These are phyloP conservation scores for Venturia asperata DNA, from an alignment of 2,329 filamentous ascomycete genomes.

Conservation along the genomic window DNA sequence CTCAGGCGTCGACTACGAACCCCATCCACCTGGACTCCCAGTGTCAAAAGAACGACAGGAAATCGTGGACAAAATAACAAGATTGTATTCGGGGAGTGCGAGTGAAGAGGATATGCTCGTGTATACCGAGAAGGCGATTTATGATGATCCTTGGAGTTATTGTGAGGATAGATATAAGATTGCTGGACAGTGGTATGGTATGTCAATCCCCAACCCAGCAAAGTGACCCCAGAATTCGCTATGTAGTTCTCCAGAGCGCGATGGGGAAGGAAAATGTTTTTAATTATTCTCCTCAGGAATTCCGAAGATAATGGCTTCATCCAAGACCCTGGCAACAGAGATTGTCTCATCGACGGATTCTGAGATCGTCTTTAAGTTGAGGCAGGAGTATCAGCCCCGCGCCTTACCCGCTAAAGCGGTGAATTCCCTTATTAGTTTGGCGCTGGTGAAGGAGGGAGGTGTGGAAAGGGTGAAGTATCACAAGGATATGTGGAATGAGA, in stretches of 20 bases:
- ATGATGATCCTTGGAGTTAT: slow-evolving; percentile 45
- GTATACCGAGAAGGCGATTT: slow-evolving; percentile 40
- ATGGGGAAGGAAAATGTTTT: too few relatives aligned
- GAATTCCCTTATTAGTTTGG: slow-evolving; percentile 37
- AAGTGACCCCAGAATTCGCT: too few relatives aligned
- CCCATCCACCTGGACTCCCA: slow-evolving; percentile 29
- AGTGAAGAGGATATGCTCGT: slow-evolving; percentile 44
- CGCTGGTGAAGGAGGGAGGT: slow-evolving; percentile 31
- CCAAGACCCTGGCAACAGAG: slow-evolving; percentile 38
- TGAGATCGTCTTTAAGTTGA: slow-evolving; percentile 43
- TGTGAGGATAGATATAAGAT: slow-evolving; percentile 47
- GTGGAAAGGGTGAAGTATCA: slow-evolving; percentile 38
- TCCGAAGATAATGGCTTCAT: slow-evolving; percentile 36
- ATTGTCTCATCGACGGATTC: slow-evolving; percentile 34
- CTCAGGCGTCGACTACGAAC: slow-evolving; percentile 29
- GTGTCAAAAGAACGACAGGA: slow-evolving; percentile 32
- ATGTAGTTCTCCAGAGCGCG: too few relatives aligned
- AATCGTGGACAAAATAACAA: slow-evolving; percentile 39
- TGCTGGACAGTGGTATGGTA: slow-evolving; percentile 45
- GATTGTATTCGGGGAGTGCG: slow-evolving; percentile 42
- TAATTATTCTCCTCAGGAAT: slow-evolving; percentile 28
- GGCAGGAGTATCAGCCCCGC: slow-evolving; percentile 42
- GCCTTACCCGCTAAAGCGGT: slow-evolving; percentile 35
- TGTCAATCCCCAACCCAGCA: too few relatives aligned
- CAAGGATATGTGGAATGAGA: slow-evolving; percentile 46